phyloP scores from a whole-genome alignment of 331 rosid species.

The Acacia concinna region DNA sequence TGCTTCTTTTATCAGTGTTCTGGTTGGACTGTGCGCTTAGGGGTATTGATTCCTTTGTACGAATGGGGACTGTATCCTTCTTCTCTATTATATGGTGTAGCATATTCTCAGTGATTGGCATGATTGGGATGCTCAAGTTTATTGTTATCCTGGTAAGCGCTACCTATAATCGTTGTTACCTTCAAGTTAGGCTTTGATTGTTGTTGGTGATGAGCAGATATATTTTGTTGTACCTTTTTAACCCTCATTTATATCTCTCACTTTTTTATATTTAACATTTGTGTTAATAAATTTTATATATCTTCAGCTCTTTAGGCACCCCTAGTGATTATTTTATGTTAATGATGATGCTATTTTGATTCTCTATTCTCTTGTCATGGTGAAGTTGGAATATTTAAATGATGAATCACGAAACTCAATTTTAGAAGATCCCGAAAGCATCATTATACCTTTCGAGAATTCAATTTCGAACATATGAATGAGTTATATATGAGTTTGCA shows the following conservation, averaged over 20 bases:
- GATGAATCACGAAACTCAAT: neutral
- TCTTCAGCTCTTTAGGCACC: neutral
- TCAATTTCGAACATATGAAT: neutral
- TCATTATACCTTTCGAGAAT: neutral
- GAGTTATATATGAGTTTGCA: neutral
- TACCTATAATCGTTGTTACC: constrained; percentile 6
- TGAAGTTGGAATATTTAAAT: neutral
- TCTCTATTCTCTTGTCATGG: neutral
- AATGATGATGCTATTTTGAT: neutral
- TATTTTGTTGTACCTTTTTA: constrained; percentile 6
- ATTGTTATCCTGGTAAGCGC: constrained; percentile 57
- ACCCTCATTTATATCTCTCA: neutral
- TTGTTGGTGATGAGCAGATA: constrained; percentile 12
- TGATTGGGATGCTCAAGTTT: constrained; percentile 75
- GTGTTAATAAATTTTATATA: constrained; percentile 13
- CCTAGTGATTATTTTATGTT: neutral
- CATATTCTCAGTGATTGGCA: constrained; percentile 71
- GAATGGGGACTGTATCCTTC: constrained; percentile 89
- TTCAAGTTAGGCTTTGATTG: neutral
- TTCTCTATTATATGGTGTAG: constrained; percentile 93
- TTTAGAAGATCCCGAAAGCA: neutral
- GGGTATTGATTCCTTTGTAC: constrained; percentile 85
- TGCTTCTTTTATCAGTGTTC: constrained; percentile 67
- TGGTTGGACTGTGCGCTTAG: constrained; percentile 88
- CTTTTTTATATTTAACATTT: neutral